Evolutionary conservation across 192 early-diverging fungal genomes (phyloP), one percentile per base, ranked within the genome.

Genomic region (Podila horticola): DNA sequence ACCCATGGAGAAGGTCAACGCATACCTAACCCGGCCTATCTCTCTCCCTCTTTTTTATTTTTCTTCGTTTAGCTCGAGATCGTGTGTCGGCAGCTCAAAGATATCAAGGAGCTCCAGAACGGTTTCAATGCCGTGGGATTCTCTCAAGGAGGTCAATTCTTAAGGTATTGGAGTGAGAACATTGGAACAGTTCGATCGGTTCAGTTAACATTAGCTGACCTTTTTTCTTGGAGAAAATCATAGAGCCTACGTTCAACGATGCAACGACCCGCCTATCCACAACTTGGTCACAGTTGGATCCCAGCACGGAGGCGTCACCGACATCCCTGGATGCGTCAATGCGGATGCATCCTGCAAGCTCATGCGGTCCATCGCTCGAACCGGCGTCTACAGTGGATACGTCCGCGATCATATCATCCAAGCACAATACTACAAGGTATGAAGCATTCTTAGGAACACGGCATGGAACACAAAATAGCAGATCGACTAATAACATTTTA

Each of bases 81-180:
- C n/a, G 95, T 94, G 0, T 99, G 97, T 74, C 66, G 86, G 11
- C 83, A 91, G 45, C 83, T 99, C 28, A 66, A 75, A 7, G 71
- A 57, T 22, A 85, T 92, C 34, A 76, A 84, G 9, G 85, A 93
- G 52, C 88, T 99, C 3, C n/a, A 76, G 22, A 59, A 82, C 67
- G 95, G 94, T 0, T 96, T 96, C 83, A 95, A 97, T 79, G 92
- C 94, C 62, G 87, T 99, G 64, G 97, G 97, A 12, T 97, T 99
- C 76, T 98, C 96, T 12, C 94, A 94, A 68, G 85, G 85, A 2
- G 85, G 85, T 0, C 79, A 82, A 28, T 86, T 86, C 65, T 61
- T 86, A 13, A 74, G 79, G 79, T 82, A 75, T 45, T 45, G 41
- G 41, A 17, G 15, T 17, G 41, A 45, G 52, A 55, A 11, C 22